Conservation (phyloP, 2,329 filamentous ascomycete species). For the Xylariaceae sp. region DNA sequence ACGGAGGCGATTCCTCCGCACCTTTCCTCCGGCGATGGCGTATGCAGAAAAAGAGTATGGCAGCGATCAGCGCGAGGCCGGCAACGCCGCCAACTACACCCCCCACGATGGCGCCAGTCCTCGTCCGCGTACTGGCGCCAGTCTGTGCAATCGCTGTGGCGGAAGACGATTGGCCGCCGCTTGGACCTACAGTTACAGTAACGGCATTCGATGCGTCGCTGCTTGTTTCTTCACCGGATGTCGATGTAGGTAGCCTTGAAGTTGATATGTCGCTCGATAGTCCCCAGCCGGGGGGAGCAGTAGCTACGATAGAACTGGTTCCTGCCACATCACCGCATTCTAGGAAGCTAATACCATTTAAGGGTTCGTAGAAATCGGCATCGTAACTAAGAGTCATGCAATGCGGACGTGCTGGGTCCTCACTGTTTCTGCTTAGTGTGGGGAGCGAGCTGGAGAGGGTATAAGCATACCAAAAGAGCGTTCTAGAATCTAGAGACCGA, state of each 20-base stretch:
- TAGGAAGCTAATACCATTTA: slow-evolving; percentile 32
- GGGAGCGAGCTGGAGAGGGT: slow-evolving; percentile 1
- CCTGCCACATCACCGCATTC: slow-evolving; percentile 30
- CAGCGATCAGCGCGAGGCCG: slow-evolving; percentile 30
- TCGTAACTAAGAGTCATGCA: slow-evolving; percentile 37
- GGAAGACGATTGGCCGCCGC: slow-evolving; percentile 19
- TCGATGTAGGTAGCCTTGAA: slow-evolving; percentile 4
- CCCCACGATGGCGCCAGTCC: slow-evolving; percentile 34
- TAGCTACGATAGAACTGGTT: slow-evolving; percentile 31
- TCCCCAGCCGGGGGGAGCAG: slow-evolving; percentile 15
- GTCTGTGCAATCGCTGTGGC: not conserved
- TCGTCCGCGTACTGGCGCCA: slow-evolving; percentile 7
- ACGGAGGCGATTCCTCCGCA: slow-evolving; percentile 15
- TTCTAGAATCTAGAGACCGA: slow-evolving; percentile 23
- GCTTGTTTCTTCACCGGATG: slow-evolving; percentile 11
- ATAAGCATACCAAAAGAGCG: slow-evolving; percentile 31
- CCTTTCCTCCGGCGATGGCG: slow-evolving; percentile 25
- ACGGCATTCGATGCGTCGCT: slow-evolving; percentile 16
- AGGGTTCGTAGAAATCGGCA: slow-evolving; percentile 30
- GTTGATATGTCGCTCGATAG: slow-evolving; percentile 8
- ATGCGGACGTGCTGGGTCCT: slow-evolving; percentile 26
- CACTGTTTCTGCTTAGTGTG: slow-evolving; percentile 27
- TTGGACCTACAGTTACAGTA: slow-evolving; percentile 25
- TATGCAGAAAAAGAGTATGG: slow-evolving; percentile 30
- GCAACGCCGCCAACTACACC: slow-evolving; percentile 33